phyloP scores from a whole-genome alignment of 192 early-diverging fungal species.

The Coemansia sp. region DNA sequence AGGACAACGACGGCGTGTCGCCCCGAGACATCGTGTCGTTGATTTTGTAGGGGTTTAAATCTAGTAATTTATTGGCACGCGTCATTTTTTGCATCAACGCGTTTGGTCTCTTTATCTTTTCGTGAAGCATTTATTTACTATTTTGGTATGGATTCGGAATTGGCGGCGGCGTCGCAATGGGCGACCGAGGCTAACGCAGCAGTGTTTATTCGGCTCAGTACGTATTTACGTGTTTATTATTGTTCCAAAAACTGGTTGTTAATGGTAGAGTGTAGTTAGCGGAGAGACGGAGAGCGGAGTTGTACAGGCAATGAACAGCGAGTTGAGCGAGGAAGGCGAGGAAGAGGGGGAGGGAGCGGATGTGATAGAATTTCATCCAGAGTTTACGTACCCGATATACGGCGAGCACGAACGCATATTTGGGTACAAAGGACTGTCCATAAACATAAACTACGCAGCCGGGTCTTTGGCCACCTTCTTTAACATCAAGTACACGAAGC shows the following conservation, averaged over 20 bases:
- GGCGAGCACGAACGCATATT: conserved; percentile 84
- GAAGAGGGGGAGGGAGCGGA: conserved; percentile 31
- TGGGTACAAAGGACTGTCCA: conserved; percentile 82
- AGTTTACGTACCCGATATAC: conserved; percentile 87
- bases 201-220: conserved; percentile 36
- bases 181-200: conserved; percentile 42
- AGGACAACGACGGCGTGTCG: conserved; percentile 49
- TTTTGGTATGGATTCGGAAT: conserved; percentile 30
- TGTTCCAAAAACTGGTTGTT: too few relatives aligned
- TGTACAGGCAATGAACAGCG: conserved; percentile 24
- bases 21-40: conserved; percentile 46
- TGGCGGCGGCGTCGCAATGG: conserved; percentile 49
- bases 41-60: conserved; percentile 18
- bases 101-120: conserved; percentile 1
- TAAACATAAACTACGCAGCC: conserved; percentile 73
- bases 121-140: background rate
- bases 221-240: background rate
- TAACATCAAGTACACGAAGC: conserved; percentile 61
- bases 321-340: conserved; percentile 33
- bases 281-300: conserved; percentile 34
- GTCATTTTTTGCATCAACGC: background rate
- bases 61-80: background rate
- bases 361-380: conserved; percentile 69
- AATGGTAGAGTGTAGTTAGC: conserved; percentile 19
- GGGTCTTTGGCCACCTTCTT: conserved; percentile 78